Conservation (phyloP, 306 rosid species). For the Argentina anserina region DNA sequence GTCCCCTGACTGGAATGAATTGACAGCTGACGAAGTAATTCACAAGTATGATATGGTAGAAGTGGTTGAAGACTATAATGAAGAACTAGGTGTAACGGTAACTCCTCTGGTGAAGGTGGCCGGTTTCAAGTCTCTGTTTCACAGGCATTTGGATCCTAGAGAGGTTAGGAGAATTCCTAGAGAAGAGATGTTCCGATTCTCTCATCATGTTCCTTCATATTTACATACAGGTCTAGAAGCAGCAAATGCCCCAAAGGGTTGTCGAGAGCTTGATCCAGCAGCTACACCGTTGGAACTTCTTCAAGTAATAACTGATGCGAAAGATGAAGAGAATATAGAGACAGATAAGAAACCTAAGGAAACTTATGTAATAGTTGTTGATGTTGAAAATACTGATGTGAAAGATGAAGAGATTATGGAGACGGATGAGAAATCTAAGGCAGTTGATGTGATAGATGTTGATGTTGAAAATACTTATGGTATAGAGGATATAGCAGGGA, state of each 20-base stretch:
- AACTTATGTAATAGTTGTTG: conserved; percentile 9
- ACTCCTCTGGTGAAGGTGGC: conserved; percentile 83
- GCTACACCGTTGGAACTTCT: conserved; percentile 77
- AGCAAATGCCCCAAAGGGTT: conserved; percentile 74
- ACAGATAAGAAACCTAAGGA: conserved; percentile 22
- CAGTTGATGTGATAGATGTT: conserved; percentile 10
- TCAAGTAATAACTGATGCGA: conserved; percentile 49
- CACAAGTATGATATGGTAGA: conserved; percentile 79
- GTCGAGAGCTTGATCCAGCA: conserved; percentile 93
- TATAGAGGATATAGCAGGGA: conserved; percentile 10
- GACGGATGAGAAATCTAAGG: conserved; percentile 23
- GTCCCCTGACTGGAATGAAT: conserved; percentile 84
- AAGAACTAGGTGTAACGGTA: conserved; percentile 63
- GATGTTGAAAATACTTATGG: conserved; percentile 16
- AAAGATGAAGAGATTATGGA: conserved; percentile 11
- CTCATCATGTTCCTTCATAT: conserved; percentile 77
- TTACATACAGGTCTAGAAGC: conserved; percentile 70
- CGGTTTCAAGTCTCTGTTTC: conserved; percentile 80
- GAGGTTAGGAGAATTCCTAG: conserved; percentile 55
- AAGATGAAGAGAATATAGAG: conserved; percentile 40
- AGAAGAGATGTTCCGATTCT: conserved; percentile 77
- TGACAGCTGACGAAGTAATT: conserved; percentile 56
- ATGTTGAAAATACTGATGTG: conserved; percentile 4
- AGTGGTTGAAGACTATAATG: conserved; percentile 63
- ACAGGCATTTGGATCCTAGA: conserved; percentile 52